Percentiles rank a stretch among this genome's conserved stretches.
These are phyloP conservation scores for Fusarium redolens DNA, from an alignment of 2,329 filamentous ascomycete genomes.

Conservation along the genomic window DNA sequence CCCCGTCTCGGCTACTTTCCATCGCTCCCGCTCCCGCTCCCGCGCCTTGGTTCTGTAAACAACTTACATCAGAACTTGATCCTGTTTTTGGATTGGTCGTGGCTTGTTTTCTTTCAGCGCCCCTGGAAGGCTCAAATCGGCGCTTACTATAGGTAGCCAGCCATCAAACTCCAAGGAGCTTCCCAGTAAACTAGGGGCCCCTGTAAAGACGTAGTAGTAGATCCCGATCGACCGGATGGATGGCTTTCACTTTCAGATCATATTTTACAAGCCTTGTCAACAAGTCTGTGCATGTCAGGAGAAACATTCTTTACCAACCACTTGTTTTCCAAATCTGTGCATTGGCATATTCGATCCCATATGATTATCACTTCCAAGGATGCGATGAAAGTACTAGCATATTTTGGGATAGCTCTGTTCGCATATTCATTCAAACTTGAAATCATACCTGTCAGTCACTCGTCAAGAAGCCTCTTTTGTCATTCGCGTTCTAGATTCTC, in stretches of 20 bases:
- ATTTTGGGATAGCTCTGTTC: background rate
- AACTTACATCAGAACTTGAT: background rate
- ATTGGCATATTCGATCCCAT: background rate
- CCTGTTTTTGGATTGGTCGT: constrained; percentile 10
- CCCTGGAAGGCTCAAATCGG: constrained; percentile 38
- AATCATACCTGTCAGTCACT: background rate
- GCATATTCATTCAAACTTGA: background rate
- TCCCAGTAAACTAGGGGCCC: constrained; percentile 27
- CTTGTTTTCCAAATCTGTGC: background rate
- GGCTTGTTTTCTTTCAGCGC: constrained; percentile 14
- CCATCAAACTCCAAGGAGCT: constrained; percentile 21
- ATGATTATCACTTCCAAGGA: background rate
- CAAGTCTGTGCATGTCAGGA: background rate
- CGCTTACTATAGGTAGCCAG: constrained; percentile 38
- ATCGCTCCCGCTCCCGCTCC: constrained; percentile 29
- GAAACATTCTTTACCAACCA: background rate
- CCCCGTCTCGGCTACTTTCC: constrained; percentile 10
- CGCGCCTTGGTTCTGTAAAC: constrained; percentile 3
- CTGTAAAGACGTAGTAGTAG: constrained; percentile 29
- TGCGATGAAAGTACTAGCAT: background rate
- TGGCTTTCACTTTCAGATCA: constrained; percentile 24
- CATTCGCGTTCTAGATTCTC: constrained; percentile 15
- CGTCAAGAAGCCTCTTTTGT: constrained; percentile 7
- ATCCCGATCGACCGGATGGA: constrained; percentile 43
- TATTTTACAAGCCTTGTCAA: constrained; percentile 15